A percentile compares a stretch with the other conserved stretches of the same genome.
phyloP scores from a whole-genome alignment of 768 basidiomycete species.

The Nidularia sp. region DNA sequence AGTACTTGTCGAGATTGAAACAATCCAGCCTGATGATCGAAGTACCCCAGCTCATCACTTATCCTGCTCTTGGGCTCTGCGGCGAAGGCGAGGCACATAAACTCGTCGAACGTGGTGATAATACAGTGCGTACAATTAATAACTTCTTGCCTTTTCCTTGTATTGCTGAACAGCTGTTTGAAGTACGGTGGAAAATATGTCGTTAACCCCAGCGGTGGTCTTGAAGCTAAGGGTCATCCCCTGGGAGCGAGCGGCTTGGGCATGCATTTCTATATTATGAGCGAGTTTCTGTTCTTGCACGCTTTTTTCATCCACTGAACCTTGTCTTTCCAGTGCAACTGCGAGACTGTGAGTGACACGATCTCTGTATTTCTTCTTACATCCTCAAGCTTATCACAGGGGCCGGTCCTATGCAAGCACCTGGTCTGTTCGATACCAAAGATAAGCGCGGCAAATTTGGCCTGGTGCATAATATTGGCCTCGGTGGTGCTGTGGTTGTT shows the following conservation, averaged over 20 bases:
- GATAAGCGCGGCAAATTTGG: constrained; percentile 77
- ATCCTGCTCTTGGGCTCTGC: constrained; percentile 77
- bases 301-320: constrained; percentile 1
- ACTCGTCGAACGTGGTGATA: constrained; percentile 71
- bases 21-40: not conserved
- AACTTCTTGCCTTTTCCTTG: not conserved
- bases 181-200: constrained; percentile 85
- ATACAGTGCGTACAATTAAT: constrained; percentile 51
- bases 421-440: constrained; percentile 55
- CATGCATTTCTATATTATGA: constrained; percentile 86
- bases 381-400: constrained; percentile 29
- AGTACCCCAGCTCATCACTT: constrained; percentile 62
- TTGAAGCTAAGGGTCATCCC: constrained; percentile 88
- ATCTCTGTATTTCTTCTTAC: not conserved
- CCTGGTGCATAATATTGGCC: constrained; percentile 79
- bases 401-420: constrained; percentile 84
- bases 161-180: not conserved
- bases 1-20: constrained; percentile 3
- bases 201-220: constrained; percentile 79
- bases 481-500: constrained; percentile 78
- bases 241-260: constrained; percentile 80
- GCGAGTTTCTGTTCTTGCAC: constrained; percentile 29
- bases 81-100: constrained; percentile 63
- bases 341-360: constrained; percentile 50
- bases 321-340: constrained; percentile 56